phyloP scores from a whole-genome alignment of 83 land plant genomes.

The Picea mariana region DNA sequence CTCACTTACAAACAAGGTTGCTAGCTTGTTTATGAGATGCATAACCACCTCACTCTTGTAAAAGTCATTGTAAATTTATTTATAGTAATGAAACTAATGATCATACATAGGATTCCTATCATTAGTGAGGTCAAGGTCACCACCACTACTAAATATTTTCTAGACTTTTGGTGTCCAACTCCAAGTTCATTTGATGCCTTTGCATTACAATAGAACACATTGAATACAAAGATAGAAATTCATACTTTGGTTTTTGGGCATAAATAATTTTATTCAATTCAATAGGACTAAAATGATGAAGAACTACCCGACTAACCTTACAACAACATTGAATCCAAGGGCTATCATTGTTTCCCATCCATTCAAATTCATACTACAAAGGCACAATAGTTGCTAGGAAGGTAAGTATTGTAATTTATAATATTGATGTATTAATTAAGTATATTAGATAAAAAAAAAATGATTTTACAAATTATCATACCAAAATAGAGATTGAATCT shows the following conservation, averaged over 20 bases:
- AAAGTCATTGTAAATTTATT: constrained; percentile 26
- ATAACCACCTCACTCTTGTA: constrained; percentile 33
- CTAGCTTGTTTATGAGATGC: constrained; percentile 24
- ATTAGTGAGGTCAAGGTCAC: constrained; percentile 17
- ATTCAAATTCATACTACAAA: constrained; percentile 26
- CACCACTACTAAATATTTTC: constrained; percentile 37
- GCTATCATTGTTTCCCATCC: constrained; percentile 46
- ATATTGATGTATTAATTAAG: no score
- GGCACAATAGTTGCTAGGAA: no score
- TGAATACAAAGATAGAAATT: no score
- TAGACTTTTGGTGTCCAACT: constrained; percentile 35
- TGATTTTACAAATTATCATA: not conserved
- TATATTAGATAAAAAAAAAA: no score
- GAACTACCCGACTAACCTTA: constrained; percentile 19
- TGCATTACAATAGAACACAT: constrained; percentile 29
- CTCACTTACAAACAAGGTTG: constrained; percentile 41
- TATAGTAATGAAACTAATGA: constrained; percentile 23
- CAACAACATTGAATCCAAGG: constrained; percentile 39
- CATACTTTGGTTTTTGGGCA: no score
- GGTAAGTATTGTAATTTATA: no score
- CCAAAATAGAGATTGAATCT: constrained; percentile 44
- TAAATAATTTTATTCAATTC: no score
- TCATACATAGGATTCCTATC: constrained; percentile 22
- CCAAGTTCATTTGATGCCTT: constrained; percentile 59
- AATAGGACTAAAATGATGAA: no score